phyloP scores from a whole-genome alignment of 148 eudicot genomes.

The Vaccinium myrtillus region DNA sequence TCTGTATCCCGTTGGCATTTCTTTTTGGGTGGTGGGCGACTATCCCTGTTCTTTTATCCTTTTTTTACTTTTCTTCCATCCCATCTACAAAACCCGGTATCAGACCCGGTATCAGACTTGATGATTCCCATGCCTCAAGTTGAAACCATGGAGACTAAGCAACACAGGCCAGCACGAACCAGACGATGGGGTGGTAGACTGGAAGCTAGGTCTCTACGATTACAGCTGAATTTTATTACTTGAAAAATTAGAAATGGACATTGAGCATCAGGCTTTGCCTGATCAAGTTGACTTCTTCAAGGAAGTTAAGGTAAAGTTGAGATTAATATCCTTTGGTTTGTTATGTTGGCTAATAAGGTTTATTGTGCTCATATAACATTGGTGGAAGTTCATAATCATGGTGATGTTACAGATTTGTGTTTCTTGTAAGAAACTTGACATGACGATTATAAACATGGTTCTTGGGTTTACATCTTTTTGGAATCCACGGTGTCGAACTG shows the following conservation, averaged over 20 bases:
- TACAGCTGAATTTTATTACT: neutral
- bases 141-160: constrained; percentile 16
- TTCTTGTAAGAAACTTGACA: neutral
- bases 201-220: constrained; percentile 9
- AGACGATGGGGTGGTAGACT: constrained; percentile 30
- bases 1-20: too few species aligned
- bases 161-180: constrained; percentile 36
- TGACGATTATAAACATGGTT: neutral
- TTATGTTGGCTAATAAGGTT: constrained; percentile 3
- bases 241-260: constrained; percentile 7
- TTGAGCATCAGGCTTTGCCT: neutral
- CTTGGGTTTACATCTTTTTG: too few species aligned
- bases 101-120: too few species aligned
- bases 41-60: too few species aligned
- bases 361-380: neutral
- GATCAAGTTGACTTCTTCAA: neutral
- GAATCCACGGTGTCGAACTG: too few species aligned
- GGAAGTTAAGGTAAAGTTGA: neutral
- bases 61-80: too few species aligned
- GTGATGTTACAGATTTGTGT: neutral
- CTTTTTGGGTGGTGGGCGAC: too few species aligned
- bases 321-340: neutral
- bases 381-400: neutral
- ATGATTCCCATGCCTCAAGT: constrained; percentile 9
- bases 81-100: too few species aligned